Conservation (phyloP, 78 protist species). For the Kipferlia bialata region DNA sequence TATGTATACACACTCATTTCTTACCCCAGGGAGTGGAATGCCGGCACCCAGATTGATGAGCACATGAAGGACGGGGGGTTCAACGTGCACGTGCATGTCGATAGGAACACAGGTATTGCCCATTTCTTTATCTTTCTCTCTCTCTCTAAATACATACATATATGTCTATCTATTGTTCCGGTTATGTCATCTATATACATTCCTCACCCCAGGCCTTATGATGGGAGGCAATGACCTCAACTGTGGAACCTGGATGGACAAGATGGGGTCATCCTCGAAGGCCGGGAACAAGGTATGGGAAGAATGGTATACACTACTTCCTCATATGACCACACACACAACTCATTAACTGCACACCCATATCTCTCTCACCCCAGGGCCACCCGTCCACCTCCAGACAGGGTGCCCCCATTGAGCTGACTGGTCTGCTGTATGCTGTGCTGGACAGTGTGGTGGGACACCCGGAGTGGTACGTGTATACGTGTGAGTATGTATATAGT, state of each 20-base stretch:
- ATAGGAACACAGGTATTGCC: constrained; percentile 5
- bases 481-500: too few relatives aligned
- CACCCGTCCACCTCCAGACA: constrained; percentile 79
- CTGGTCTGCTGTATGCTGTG: constrained; percentile 5
- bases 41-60: constrained; percentile 65
- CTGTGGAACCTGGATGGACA: constrained; percentile 92
- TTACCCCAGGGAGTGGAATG: constrained; percentile 71
- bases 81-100: constrained; percentile 30
- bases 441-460: not conserved
- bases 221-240: constrained; percentile 72
- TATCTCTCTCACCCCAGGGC: too few relatives aligned
- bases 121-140: too few relatives aligned
- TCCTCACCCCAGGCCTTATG: not conserved
- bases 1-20: too few relatives aligned
- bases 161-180: too few relatives aligned
- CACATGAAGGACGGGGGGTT: constrained; percentile 64
- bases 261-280: constrained; percentile 58
- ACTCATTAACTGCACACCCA: too few relatives aligned
- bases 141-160: too few relatives aligned
- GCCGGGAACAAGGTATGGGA: constrained; percentile 38
- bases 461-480: too few relatives aligned
- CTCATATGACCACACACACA: too few relatives aligned
- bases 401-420: constrained; percentile 74
- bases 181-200: not conserved
- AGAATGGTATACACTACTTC: too few relatives aligned